Conservation (phyloP, 768 basidiomycete genomes). For the Leccinum boreale region DNA sequence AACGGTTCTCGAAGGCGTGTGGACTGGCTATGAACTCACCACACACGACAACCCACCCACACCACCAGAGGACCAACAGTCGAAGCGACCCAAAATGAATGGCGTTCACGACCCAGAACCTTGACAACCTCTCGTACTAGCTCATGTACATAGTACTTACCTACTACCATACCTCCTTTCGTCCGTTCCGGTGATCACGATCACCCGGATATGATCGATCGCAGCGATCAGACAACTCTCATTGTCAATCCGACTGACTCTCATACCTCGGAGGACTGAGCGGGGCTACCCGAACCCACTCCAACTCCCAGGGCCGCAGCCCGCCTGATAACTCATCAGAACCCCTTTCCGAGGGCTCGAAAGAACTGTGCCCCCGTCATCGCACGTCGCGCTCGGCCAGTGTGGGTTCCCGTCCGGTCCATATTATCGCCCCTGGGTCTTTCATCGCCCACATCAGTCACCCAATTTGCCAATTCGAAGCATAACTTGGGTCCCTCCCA, state of each 20-base stretch:
- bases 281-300: conserved; percentile 18
- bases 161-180: conserved; percentile 10
- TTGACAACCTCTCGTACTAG: neutral
- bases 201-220: conserved; percentile 27
- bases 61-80: conserved; percentile 4
- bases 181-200: conserved; percentile 34
- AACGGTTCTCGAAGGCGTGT: conserved; percentile 65
- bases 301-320: conserved; percentile 24
- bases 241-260: conserved; percentile 13
- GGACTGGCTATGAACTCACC: conserved; percentile 56
- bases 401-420: conserved; percentile 19
- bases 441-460: conserved; percentile 21
- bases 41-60: conserved; percentile 10
- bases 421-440: conserved; percentile 9
- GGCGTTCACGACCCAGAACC: conserved; percentile 10
- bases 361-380: conserved; percentile 13
- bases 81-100: conserved; percentile 28
- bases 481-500: conserved; percentile 7
- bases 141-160: neutral
- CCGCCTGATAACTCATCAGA: conserved; percentile 11
- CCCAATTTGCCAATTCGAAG: conserved; percentile 31
- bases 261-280: conserved; percentile 12
- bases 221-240: conserved; percentile 29
- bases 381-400: conserved; percentile 6
- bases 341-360: conserved; percentile 4